These are phyloP conservation scores for Nitzschia sp. DNA, from an alignment of 108 stramenopile genomes.

Conservation along the genomic window DNA sequence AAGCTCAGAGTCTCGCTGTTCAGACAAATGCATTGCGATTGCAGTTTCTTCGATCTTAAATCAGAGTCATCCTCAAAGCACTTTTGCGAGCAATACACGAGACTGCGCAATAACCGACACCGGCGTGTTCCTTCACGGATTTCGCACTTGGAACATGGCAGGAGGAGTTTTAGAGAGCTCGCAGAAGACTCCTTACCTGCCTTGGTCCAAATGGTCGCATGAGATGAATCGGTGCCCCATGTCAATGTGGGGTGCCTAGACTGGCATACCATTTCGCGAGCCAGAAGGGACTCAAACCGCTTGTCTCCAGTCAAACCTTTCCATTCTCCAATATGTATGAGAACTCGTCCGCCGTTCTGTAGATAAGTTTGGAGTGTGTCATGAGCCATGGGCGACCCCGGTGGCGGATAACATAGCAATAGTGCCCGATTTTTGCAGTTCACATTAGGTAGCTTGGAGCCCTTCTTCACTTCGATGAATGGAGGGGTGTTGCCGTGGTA, in stretches of 20 bases:
- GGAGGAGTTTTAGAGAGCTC: conserved; percentile 2
- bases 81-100: conserved; percentile 43
- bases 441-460: conserved; percentile 4
- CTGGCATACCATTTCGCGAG: conserved; percentile 3
- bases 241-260: conserved; percentile 33
- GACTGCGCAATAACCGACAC: conserved; percentile 35
- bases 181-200: neutral
- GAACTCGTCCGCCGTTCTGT: conserved; percentile 19
- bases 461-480: conserved; percentile 32
- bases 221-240: conserved; percentile 65
- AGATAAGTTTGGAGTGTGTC: conserved; percentile 32
- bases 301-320: conserved; percentile 53
- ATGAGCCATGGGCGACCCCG: conserved; percentile 51
- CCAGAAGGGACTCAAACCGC: conserved; percentile 42
- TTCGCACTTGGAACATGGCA: conserved; percentile 38
- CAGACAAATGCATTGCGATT: neutral
- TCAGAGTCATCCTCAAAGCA: conserved; percentile 24
- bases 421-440: conserved; percentile 24
- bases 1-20: neutral
- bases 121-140: conserved; percentile 26
- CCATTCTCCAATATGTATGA: conserved; percentile 67
- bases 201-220: conserved; percentile 51
- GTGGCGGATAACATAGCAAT: conserved; percentile 66
- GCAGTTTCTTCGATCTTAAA: neutral
- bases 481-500: conserved; percentile 65